Base-by-base conservation (phyloP, 192 early-diverging fungal species). In the Backusella mclennaniae region DNA sequence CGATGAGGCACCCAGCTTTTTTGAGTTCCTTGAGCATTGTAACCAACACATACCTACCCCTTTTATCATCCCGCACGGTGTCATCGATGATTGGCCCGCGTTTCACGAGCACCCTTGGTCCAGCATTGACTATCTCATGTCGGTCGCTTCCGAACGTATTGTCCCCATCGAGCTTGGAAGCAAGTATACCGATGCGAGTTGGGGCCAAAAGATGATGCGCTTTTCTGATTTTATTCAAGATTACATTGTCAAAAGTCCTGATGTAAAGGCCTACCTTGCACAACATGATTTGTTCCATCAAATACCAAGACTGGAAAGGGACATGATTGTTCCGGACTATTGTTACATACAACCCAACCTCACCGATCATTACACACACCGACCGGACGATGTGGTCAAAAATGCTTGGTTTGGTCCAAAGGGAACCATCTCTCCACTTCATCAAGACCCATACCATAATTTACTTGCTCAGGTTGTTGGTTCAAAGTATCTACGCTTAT, bases 261-360 rank as follows among this genome's bases (percentile, higher is more conserved):
- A 21, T 17, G 2, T 31, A 17, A 49, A 38, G n/a, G 91, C 84
- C 5, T 97, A 97, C 79, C 80, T 97, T 23, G 96, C 96, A 5
- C 96, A 97, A 76, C 94, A 97, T 73, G 86, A 96, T 76, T 77
- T 97, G 29, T 90, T 95, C 73, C 76, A 84, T 19, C 96, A 97
- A 76, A 90, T 95, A 19, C 92, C 90, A 5, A 78, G 84, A 2
- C 81, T 97, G 0, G 68, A 82, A 6, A 80, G 87, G 56, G 95
- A 96, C 73, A 92, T 95, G 74, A 39, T 77, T 14, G 78, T 95
- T 23, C 95, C 95, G 0, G 95, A 96, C 59, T 97, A 95, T 80
- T 93, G 93, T 39, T 59, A 83, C 76, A 12, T 71, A 2, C 14
- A 68, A 41, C 78, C 87, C 33, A 78, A 84, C 44, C 4, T 75